Base-by-base conservation (phyloP, 768 basidiomycete genomes). In the Rhizopogon vesiculosus region DNA sequence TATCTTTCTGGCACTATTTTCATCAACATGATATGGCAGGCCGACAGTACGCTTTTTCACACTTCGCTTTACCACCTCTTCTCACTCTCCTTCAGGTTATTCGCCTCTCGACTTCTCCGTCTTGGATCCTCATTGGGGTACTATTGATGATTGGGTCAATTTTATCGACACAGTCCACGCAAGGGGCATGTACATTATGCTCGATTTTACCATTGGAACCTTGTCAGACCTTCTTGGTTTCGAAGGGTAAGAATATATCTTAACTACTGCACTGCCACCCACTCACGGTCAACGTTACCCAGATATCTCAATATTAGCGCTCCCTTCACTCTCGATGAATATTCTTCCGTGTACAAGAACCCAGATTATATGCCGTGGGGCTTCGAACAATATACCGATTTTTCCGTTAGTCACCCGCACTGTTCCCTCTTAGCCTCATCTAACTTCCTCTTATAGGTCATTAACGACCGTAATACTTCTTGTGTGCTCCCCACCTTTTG, bases 1-100 rank as follows among this genome's bases (percentile, higher is more conserved):
- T 97, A 92, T 74, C 89, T 96, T 68, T 92, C 94, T 22, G 94
- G 94, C 51, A 97, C 94, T 1, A 84, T 87, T 51, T 97, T 93
- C 71, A 58, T 97, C 58, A 96, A 96, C 79, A 94, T 94, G 93
- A 72, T 92, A n/a, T 96, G 93, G 93, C 88, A 94, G 66, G 89
- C 92, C 3, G 93, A 96, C 80, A 93, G 93, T 94, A 29, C 41
- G 43, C 41, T 60, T 55, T 54, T 29, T 45, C 41, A 39, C 9
- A 46, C 41, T 45, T 50, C 46, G 35, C 60, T 60, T 25, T 25
- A 25, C 53, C 52, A 45, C 43, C 7, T n/a, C 3, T 40, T 1
- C 6, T 8, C 33, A 43, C 58, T 56, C 35, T 63, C 15, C 19
- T 38, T 19, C 55, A 91, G 93, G 93, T 72, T 97, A 96, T 69